A percentile compares a stretch with the other conserved stretches of the same genome.
Evolutionary conservation across 352 stramenopile genomes (phyloP).

Genomic region (Elongisporangium anandrum): DNA sequence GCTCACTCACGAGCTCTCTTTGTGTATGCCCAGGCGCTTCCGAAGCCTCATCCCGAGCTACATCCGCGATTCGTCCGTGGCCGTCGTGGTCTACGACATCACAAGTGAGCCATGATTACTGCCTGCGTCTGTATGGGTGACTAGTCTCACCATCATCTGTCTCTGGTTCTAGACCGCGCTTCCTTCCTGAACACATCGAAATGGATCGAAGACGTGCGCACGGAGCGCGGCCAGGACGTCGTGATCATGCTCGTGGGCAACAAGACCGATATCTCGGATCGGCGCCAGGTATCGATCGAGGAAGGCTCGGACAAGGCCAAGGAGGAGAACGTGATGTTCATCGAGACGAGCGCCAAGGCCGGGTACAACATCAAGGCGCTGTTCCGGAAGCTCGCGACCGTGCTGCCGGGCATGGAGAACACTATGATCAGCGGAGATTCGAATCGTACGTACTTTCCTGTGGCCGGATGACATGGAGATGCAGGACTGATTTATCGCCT

Average conservation of each 20-base stretch:
- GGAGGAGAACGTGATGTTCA: constrained; percentile 99
- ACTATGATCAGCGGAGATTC: constrained; percentile 84
- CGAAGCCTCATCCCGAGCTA: constrained; percentile 95
- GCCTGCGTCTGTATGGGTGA: constrained; percentile 1
- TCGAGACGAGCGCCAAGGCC: constrained; percentile 98
- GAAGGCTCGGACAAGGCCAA: constrained; percentile 98
- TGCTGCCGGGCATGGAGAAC: constrained; percentile 95
- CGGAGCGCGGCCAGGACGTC: constrained; percentile 97
- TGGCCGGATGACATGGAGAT: constrained; percentile 1
- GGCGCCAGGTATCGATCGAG: constrained; percentile 95
- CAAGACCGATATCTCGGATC: constrained; percentile 99
- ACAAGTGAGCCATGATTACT: constrained; percentile 78
- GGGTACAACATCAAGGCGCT: constrained; percentile 98
- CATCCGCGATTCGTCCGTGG: constrained; percentile 98
- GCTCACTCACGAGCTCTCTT: constrained; percentile 3
- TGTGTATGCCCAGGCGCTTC: constrained; percentile 63
- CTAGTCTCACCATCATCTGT: not conserved
- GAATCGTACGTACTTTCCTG: constrained; percentile 54
- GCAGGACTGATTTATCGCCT: not conserved
- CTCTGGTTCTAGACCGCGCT: constrained; percentile 86
- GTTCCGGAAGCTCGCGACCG: constrained; percentile 98
- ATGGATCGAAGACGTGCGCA: constrained; percentile 99
- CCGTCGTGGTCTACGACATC: constrained; percentile 99
- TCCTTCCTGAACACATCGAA: constrained; percentile 99
- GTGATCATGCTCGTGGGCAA: constrained; percentile 99